These are phyloP conservation scores for Colletotrichum sp. DNA, from an alignment of 2,329 filamentous ascomycete species.

Conservation along the genomic window DNA sequence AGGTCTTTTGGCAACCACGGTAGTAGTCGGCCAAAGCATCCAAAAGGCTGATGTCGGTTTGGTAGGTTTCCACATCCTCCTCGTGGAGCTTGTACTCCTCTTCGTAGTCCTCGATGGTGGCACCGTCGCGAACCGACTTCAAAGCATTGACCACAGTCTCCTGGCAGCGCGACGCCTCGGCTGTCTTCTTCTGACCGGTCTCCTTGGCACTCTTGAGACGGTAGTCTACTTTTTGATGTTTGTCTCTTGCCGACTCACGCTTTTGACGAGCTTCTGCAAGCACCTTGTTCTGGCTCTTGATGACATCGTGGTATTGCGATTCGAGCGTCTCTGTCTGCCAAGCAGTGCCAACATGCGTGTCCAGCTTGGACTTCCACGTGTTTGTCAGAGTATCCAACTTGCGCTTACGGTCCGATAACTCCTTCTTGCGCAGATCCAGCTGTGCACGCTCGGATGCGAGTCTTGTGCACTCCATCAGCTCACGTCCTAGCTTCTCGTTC, in stretches of 20 bases:
- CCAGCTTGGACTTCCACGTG: conserved; percentile 76
- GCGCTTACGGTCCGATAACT: conserved; percentile 74
- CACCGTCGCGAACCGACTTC: conserved; percentile 45
- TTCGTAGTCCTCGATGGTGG: conserved; percentile 59
- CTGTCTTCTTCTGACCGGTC: conserved; percentile 67
- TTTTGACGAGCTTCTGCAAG: conserved; percentile 71
- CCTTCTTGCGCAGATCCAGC: conserved; percentile 82
- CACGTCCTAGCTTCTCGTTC: conserved; percentile 74
- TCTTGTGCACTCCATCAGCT: conserved; percentile 83
- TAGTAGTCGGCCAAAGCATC: conserved; percentile 76
- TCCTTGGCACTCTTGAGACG: conserved; percentile 70
- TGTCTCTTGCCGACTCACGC: conserved; percentile 73
- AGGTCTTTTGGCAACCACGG: conserved; percentile 67
- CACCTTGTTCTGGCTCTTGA: conserved; percentile 61
- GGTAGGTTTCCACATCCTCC: conserved; percentile 63
- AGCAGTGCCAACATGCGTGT: conserved; percentile 63
- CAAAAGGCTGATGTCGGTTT: conserved; percentile 72
- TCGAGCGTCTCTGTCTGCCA: conserved; percentile 79
- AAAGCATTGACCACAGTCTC: conserved; percentile 58
- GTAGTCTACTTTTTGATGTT: conserved; percentile 79
- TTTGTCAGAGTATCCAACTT: conserved; percentile 79
- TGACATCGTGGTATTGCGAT: conserved; percentile 66
- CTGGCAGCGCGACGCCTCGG: conserved; percentile 67
- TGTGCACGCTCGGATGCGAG: conserved; percentile 83
- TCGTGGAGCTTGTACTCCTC: conserved; percentile 56